Conservation (phyloP, 1,284 basidiomycete genomes). For the Xerocomus nothofagi region DNA sequence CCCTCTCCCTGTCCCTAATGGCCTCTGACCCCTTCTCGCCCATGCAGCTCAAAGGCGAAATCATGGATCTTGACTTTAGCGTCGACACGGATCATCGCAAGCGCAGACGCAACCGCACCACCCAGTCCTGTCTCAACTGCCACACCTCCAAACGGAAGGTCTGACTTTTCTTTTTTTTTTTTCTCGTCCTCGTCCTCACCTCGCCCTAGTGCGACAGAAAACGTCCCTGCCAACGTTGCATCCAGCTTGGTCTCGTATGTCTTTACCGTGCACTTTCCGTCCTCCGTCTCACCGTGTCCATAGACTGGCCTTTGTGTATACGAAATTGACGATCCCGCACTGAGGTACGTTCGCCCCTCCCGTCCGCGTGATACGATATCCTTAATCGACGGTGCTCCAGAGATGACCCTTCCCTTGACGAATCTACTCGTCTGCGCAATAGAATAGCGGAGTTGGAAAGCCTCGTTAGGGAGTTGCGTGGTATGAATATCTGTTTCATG, state of each 20-base stretch:
- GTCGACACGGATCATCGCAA: constrained; percentile 68
- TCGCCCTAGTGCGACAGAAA: constrained; percentile 70
- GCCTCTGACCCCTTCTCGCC: constrained; percentile 34
- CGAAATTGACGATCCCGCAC: constrained; percentile 84
- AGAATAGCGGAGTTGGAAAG: constrained; percentile 89
- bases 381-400: constrained; percentile 41
- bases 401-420: constrained; percentile 81
- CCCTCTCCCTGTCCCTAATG: constrained; percentile 33
- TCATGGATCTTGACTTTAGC: constrained; percentile 68
- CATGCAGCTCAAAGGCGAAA: constrained; percentile 61
- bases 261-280: not conserved
- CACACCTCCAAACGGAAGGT: constrained; percentile 93
- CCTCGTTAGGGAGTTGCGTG: constrained; percentile 78
- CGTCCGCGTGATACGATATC: not conserved
- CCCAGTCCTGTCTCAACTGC: constrained; percentile 86
- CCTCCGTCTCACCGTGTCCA: constrained; percentile 12
- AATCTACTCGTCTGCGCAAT: constrained; percentile 78
- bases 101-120: constrained; percentile 83
- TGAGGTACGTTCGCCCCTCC: constrained; percentile 51
- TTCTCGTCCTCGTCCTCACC: constrained; percentile 1
- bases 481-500: constrained; percentile 40
- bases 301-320: constrained; percentile 91
- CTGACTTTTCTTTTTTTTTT: constrained; percentile 21
- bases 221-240: constrained; percentile 84
- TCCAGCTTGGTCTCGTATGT: constrained; percentile 73